Base-by-base conservation (phyloP, 2,329 filamentous ascomycete species). In the Arachnomyces sp. region DNA sequence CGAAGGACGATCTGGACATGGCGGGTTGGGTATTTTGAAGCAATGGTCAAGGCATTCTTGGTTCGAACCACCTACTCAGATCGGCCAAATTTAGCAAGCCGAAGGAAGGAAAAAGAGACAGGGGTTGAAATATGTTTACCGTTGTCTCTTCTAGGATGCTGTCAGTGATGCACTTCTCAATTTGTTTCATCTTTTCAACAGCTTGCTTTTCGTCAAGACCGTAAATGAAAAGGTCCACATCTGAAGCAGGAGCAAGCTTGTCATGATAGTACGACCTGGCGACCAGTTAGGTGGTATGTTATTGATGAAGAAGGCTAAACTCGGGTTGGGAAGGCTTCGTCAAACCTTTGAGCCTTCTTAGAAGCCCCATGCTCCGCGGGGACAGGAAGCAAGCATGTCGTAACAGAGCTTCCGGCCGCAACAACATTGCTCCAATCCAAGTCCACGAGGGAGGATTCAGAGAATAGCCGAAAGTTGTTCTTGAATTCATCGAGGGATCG, bases 1-100 rank as follows among this genome's bases (percentile, higher is more conserved):
- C 86, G 81, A 20, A 93, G 71, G 15, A 94, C 86, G 51, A 94
- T 87, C 70, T 90, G 84, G 3, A 93, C 74, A 56, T 93, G 86
- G 2, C 87, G 79, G 28, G 79, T 86, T 0, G 86, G 87, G 54
- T 92, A 89, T 58, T 90, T 81, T 33, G 81, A 86, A 28, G 77
- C 84, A 54, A 94, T 92, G 0, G 87, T 93, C 42, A 94, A 80
- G 7, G 86, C 83, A 54, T 93, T 83, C 66, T 90, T 93, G 13
- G 87, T 93, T 28, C 87, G 76, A 34, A 94, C 77, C 0, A 84
- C 85, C 2, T 44, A 30, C 29, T 42, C n/a, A 13, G 7, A 17
- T 12, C 5, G 8, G n/a, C 36, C 17, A 43, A 28, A 4, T 4
- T 29, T 33, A 15, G 16, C 8, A 7, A 34, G 8, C 4, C n/a